phyloP scores from a whole-genome alignment of 2,329 filamentous ascomycete genomes.

The Fonsecaea monophora region DNA sequence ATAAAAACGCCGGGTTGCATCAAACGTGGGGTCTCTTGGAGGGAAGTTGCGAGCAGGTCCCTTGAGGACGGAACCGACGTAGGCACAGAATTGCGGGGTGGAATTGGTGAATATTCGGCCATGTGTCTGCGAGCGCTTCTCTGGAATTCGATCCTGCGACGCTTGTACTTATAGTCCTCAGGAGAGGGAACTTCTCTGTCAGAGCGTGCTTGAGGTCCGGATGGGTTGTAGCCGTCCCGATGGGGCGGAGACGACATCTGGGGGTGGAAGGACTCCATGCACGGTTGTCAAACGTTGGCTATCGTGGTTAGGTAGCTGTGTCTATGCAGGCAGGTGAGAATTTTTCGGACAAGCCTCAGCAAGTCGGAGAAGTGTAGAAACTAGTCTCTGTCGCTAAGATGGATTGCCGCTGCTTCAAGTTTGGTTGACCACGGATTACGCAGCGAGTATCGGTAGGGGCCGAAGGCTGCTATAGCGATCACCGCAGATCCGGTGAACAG shows the following conservation, averaged over 20 bases:
- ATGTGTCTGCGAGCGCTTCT: constrained; percentile 20
- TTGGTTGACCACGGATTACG: constrained; percentile 14
- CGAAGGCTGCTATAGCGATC: not conserved
- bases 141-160: constrained; percentile 29
- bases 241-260: constrained; percentile 30
- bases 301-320: constrained; percentile 1
- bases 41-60: not conserved
- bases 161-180: constrained; percentile 32
- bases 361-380: not conserved
- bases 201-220: constrained; percentile 27
- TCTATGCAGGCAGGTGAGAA: not conserved
- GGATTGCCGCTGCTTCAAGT: constrained; percentile 6
- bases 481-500: not conserved
- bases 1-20: constrained; percentile 17
- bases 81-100: constrained; percentile 1
- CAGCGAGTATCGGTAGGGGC: constrained; percentile 6
- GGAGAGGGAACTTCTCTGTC: constrained; percentile 23
- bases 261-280: constrained; percentile 25
- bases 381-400: constrained; percentile 1
- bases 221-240: constrained; percentile 29
- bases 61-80: not conserved
- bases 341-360: not conserved
- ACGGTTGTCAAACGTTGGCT: not conserved
- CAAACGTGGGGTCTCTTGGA: not conserved
- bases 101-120: constrained; percentile 18